A percentile compares a stretch with the other conserved stretches of the same genome.
phyloP scores from a whole-genome alignment of 345 rosid genomes.

The Euphorbia pulcherrima region DNA sequence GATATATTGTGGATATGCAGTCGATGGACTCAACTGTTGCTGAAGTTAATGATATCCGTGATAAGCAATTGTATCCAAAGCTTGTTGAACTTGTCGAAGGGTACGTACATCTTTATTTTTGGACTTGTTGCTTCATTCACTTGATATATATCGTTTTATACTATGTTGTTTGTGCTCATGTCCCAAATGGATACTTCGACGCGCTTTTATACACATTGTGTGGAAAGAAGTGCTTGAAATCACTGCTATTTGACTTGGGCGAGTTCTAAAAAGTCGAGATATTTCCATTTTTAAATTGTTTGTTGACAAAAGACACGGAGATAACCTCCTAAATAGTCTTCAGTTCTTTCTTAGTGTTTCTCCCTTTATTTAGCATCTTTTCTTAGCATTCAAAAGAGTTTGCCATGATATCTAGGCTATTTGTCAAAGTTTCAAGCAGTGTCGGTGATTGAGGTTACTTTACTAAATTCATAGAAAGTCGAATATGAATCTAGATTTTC shows the following conservation, averaged over 20 bases:
- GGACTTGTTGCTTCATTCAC: background rate
- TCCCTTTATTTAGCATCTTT: background rate
- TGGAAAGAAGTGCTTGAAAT: too few species aligned
- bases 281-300: too few species aligned
- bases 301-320: too few species aligned
- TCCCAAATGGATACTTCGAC: background rate
- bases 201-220: background rate
- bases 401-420: background rate
- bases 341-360: background rate
- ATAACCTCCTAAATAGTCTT: too few species aligned
- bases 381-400: background rate
- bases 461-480: background rate
- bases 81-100: slow-evolving; percentile 71
- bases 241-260: too few species aligned
- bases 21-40: slow-evolving; percentile 92
- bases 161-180: slow-evolving; percentile 5
- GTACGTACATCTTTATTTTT: slow-evolving; percentile 43
- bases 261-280: too few species aligned
- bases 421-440: background rate
- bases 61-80: slow-evolving; percentile 76
- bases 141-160: background rate
- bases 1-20: slow-evolving; percentile 96
- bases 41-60: slow-evolving; percentile 85
- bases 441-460: too few species aligned
- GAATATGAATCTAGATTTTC: background rate